A percentile compares a stretch with the other conserved stretches of the same genome.
phyloP scores from a whole-genome alignment of 1,284 basidiomycete species.

The Ceratobasidium sp. region DNA sequence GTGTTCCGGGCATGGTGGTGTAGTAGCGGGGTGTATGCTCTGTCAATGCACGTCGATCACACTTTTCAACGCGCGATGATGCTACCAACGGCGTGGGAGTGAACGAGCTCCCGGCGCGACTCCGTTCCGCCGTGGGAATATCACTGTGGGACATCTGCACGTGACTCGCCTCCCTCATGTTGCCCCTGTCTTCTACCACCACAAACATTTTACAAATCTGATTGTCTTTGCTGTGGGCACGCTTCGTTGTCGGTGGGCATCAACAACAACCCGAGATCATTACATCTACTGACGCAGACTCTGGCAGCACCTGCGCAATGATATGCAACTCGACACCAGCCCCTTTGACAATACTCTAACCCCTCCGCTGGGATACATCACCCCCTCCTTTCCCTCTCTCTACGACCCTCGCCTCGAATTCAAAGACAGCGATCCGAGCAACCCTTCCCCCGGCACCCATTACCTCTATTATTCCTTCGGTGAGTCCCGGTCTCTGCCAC shows the following conservation, averaged over 20 bases:
- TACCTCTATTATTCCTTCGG: slow-evolving; percentile 46
- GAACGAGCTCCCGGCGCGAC: slow-evolving; percentile 14
- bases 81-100: slow-evolving; percentile 12
- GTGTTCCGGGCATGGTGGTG: slow-evolving; percentile 48
- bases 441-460: slow-evolving; percentile 16
- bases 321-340: slow-evolving; percentile 22
- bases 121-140: neutral
- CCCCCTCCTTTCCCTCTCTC: slow-evolving; percentile 45
- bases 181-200: slow-evolving; percentile 22
- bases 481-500: slow-evolving; percentile 5
- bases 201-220: no score
- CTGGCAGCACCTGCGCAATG: slow-evolving; percentile 3
- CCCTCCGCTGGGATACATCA: slow-evolving; percentile 44
- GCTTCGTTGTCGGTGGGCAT: no score
- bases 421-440: slow-evolving; percentile 29
- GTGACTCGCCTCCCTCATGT: slow-evolving; percentile 12
- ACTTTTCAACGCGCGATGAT: slow-evolving; percentile 3
- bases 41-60: neutral
- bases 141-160: neutral
- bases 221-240: no score
- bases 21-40: no score
- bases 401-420: slow-evolving; percentile 46
- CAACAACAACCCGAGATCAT: no score
- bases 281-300: no score
- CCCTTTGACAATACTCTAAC: slow-evolving; percentile 43